Evolutionary conservation across 768 basidiomycete genomes (phyloP).

Genomic region (Tylopilus subfusipes): DNA sequence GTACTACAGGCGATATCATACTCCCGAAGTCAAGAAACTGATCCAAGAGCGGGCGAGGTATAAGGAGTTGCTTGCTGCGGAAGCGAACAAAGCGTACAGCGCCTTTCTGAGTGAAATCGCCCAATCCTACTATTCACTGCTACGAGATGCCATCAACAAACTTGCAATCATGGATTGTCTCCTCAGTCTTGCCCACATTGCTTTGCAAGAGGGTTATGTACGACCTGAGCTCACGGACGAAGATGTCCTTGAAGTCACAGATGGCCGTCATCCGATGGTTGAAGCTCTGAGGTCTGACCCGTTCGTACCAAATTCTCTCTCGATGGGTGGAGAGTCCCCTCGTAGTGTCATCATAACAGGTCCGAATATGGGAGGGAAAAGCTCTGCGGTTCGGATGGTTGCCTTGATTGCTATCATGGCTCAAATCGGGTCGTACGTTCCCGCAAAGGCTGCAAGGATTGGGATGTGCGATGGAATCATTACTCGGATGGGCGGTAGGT

Average conservation of each 20-base stretch:
- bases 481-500: constrained; percentile 85
- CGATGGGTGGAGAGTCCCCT: constrained; percentile 52
- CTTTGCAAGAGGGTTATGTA: constrained; percentile 70
- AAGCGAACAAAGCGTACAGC: constrained; percentile 61
- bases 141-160: constrained; percentile 75
- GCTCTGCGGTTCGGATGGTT: constrained; percentile 75
- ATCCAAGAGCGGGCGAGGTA: constrained; percentile 72
- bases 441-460: constrained; percentile 68
- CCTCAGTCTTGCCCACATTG: constrained; percentile 76
- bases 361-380: constrained; percentile 88
- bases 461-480: constrained; percentile 82
- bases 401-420: constrained; percentile 72
- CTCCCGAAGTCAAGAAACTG: constrained; percentile 59
- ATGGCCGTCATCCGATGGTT: constrained; percentile 93
- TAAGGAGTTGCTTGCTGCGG: constrained; percentile 66
- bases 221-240: constrained; percentile 72
- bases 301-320: constrained; percentile 80
- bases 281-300: constrained; percentile 74
- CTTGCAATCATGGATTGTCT: constrained; percentile 86
- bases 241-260: constrained; percentile 64
- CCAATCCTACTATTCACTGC: constrained; percentile 58
- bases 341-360: constrained; percentile 75
- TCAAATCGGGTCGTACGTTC: constrained; percentile 93
- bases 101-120: constrained; percentile 70
- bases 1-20: constrained; percentile 65